A percentile compares a stretch with the other conserved stretches of the same genome.
Evolutionary conservation across 164 flowering plant genomes (phyloP).

Genomic region (Echeveria elegans): DNA sequence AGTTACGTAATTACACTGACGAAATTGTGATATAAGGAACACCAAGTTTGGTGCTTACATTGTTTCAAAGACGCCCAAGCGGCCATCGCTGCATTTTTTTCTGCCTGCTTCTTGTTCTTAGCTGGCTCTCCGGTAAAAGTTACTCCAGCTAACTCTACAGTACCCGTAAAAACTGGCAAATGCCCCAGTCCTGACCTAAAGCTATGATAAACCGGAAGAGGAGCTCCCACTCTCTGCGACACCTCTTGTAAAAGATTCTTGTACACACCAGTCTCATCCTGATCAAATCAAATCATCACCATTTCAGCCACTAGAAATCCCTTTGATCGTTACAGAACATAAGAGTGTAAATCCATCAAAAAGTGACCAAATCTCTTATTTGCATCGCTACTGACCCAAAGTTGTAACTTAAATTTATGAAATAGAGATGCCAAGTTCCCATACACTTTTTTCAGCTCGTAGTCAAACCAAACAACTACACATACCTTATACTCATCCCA

Average conservation of each 20-base stretch:
- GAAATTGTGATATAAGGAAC: neutral
- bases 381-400: neutral
- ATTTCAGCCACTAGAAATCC: neutral
- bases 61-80: conserved; percentile 70
- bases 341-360: neutral
- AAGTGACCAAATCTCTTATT: neutral
- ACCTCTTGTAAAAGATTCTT: conserved; percentile 61
- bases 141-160: conserved; percentile 63
- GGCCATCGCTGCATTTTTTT: conserved; percentile 82
- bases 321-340: too few species aligned
- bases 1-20: neutral
- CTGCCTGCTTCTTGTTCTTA: conserved; percentile 84
- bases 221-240: conserved; percentile 56
- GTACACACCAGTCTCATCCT: conserved; percentile 80
- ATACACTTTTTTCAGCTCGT: too few species aligned
- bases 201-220: conserved; percentile 60
- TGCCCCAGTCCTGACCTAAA: conserved; percentile 72
- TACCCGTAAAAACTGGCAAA: conserved; percentile 51
- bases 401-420: too few species aligned
- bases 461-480: neutral
- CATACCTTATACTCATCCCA: neutral
- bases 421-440: too few species aligned
- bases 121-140: conserved; percentile 66
- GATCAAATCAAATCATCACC: conserved; percentile 3
- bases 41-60: neutral